Percentiles rank a stretch among this genome's conserved stretches.
phyloP scores from a whole-genome alignment of 1,139 yeast genomes.

The Torulaspora globosa region DNA sequence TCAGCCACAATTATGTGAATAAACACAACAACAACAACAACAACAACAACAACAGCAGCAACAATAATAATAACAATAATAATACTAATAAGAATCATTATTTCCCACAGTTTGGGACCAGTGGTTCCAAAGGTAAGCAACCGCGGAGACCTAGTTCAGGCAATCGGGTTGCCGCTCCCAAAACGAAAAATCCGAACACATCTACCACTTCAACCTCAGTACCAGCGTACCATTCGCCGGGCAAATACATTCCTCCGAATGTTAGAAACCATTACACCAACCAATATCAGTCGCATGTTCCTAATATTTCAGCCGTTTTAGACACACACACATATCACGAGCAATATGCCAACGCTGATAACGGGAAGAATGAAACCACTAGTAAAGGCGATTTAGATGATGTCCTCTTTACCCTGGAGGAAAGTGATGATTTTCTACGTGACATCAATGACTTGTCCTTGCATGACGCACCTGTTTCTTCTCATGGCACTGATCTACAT shows the following conservation, averaged over 20 bases:
- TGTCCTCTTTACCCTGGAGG: slow-evolving; percentile 44
- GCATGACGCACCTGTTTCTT: slow-evolving; percentile 8
- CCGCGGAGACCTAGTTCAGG: slow-evolving; percentile 28
- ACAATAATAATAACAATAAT: not conserved
- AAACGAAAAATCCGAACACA: slow-evolving; percentile 1
- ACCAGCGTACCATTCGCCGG: slow-evolving; percentile 38
- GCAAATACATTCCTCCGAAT: slow-evolving; percentile 70
- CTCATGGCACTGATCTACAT: not conserved
- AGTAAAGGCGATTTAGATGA: slow-evolving; percentile 40
- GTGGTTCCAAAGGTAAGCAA: slow-evolving; percentile 23
- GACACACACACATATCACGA: slow-evolving; percentile 25
- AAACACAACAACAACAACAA: slow-evolving; percentile 13
- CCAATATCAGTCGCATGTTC: slow-evolving; percentile 20
- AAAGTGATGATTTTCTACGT: slow-evolving; percentile 32
- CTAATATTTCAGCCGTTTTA: slow-evolving; percentile 33
- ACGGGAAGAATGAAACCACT: slow-evolving; percentile 7
- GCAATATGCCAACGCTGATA: slow-evolving; percentile 17
- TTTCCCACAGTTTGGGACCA: slow-evolving; percentile 12
- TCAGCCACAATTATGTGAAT: slow-evolving; percentile 38
- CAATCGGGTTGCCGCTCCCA: slow-evolving; percentile 11
- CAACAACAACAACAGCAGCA: not conserved
- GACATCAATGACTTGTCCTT: slow-evolving; percentile 30
- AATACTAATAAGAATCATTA: slow-evolving; percentile 14
- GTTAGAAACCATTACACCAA: slow-evolving; percentile 40
- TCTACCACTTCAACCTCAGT: slow-evolving; percentile 6